phyloP scores from a whole-genome alignment of 1,284 basidiomycete genomes.

The Microbotryomycetes sp. region DNA sequence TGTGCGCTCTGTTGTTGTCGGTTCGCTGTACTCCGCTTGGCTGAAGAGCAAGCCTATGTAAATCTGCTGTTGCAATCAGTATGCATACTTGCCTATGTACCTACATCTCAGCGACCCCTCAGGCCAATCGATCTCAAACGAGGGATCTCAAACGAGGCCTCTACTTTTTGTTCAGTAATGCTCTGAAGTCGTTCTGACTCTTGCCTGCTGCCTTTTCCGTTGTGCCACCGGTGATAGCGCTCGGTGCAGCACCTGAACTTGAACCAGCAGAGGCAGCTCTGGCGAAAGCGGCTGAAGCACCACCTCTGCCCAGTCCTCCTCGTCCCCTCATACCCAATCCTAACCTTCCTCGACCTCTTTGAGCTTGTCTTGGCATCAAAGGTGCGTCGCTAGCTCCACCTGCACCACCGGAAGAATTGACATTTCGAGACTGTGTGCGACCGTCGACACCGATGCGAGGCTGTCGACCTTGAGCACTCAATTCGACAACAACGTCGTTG shows the following conservation, averaged over 20 bases:
- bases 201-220: background rate
- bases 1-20: no score
- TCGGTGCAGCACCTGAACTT: background rate
- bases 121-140: background rate
- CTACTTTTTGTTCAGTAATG: conserved; percentile 23
- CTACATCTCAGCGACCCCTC: background rate
- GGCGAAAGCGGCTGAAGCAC: background rate
- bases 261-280: background rate
- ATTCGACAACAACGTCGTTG: conserved; percentile 11
- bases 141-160: background rate
- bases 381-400: background rate
- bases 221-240: background rate
- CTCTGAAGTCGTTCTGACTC: conserved; percentile 30
- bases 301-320: conserved; percentile 10
- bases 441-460: conserved; percentile 5
- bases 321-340: conserved; percentile 19
- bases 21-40: no score
- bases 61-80: background rate
- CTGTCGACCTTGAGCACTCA: conserved; percentile 16
- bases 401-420: background rate
- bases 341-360: conserved; percentile 18
- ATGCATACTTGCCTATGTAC: background rate
- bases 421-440: no score
- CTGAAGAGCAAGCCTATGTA: no score
- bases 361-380: conserved; percentile 22